Evolutionary conservation across 2,329 filamentous ascomycete species (phyloP), one percentile per base, ranked within the genome.

Genomic region (Sphaerostilbella broomeana): DNA sequence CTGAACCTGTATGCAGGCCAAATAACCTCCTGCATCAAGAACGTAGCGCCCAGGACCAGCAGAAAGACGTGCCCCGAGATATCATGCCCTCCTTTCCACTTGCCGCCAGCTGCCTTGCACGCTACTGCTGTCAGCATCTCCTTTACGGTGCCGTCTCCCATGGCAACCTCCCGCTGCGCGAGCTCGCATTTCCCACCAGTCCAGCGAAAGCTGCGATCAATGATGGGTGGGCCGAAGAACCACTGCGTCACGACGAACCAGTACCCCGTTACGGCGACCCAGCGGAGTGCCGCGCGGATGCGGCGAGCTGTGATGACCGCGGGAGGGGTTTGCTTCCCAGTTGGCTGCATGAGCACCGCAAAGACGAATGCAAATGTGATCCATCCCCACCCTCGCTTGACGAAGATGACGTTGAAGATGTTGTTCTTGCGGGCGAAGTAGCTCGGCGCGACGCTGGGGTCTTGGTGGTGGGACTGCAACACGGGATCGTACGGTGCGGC

Each of bases 361-460:
- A 76, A 61, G 22, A 75, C 62, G 54, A 95, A 89, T 1, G 86
- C 81, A 8, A 77, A 58, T 0, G 85, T 88, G 20, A 86, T 80
- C 92, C 92, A 98, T 35, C 81, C 75, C 92, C 92, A 98, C 45
- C 90, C 90, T 38, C 85, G 72, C 70, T 98, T 98, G 55, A 98
- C 92, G 57, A 97, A 98, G 53, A 88, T 75, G 32, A 84, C 63
- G 59, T 98, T 98, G 74, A 97, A 84, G 37, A 95, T 53, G 65
- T 98, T 98, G 60, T 79, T 75, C 65, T 98, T 98, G 52, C 83
- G 83, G 32, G 92, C 90, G 60, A 98, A 98, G 69, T 97, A 98
- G 58, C 75, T 82, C 3, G 85, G 85, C 35, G 82, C 76, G 4
- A 70, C 60, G 27, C 61, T 57, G n/a, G 59, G 55, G 59, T 68